Evolutionary conservation across 176 grass and related monocot genomes (phyloP).

Genomic region (Phyllostachys edulis): DNA sequence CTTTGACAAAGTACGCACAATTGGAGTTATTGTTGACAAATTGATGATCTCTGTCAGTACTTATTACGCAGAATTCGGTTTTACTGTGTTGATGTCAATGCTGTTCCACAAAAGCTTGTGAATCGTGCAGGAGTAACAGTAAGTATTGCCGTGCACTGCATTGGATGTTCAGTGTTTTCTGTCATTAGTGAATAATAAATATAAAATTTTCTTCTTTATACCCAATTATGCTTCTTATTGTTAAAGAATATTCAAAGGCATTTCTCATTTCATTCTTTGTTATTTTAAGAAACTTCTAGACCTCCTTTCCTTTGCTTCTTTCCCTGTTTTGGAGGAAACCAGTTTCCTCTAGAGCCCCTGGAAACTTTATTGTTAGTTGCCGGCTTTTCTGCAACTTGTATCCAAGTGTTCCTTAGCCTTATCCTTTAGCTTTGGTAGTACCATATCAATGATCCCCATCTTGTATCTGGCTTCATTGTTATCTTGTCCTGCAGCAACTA

Average conservation of each 20-base stretch:
- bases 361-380: slow-evolving; percentile 31
- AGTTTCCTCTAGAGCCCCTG: slow-evolving; percentile 13
- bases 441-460: slow-evolving; percentile 31
- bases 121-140: slow-evolving; percentile 83
- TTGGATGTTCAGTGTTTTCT: not conserved
- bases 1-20: not conserved
- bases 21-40: slow-evolving; percentile 15
- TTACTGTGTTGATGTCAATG: slow-evolving; percentile 82
- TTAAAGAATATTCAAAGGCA: not conserved
- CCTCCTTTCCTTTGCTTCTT: slow-evolving; percentile 18
- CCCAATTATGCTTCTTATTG: slow-evolving; percentile 9
- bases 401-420: slow-evolving; percentile 9
- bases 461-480: slow-evolving; percentile 38
- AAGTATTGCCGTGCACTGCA: slow-evolving; percentile 31
- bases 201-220: not conserved
- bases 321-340: slow-evolving; percentile 24
- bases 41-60: slow-evolving; percentile 21
- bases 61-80: slow-evolving; percentile 68
- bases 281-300: not conserved
- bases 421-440: slow-evolving; percentile 46
- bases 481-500: slow-evolving; percentile 35
- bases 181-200: not conserved
- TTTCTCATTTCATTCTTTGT: not conserved
- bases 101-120: slow-evolving; percentile 81
- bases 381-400: slow-evolving; percentile 44